Evolutionary conservation across 768 basidiomycete species (phyloP).

Genomic region (Panaeolus cyanescens): DNA sequence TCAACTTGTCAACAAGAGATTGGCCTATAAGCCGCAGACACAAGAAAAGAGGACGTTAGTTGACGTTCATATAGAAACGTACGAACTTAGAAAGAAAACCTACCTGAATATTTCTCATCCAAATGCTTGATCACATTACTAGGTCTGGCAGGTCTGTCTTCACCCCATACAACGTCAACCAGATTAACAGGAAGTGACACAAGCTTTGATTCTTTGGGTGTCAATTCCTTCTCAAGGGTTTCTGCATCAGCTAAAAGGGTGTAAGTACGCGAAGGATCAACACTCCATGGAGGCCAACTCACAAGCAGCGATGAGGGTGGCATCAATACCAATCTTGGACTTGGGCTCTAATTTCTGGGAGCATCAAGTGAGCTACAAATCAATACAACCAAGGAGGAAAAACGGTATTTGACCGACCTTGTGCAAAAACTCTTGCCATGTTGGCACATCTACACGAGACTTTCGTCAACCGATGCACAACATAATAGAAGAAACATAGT

Average conservation of each 20-base stretch:
- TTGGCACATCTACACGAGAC: slow-evolving; percentile 66
- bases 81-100: slow-evolving; percentile 13
- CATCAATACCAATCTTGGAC: slow-evolving; percentile 80
- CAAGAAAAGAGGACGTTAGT: no score
- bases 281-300: slow-evolving; percentile 12
- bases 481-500: not conserved
- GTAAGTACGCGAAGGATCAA: not conserved
- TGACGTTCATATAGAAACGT: not conserved
- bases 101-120: slow-evolving; percentile 75
- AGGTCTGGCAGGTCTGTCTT: slow-evolving; percentile 65
- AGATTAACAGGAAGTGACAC: slow-evolving; percentile 72
- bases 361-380: not conserved
- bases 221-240: slow-evolving; percentile 57
- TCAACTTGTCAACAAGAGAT: slow-evolving; percentile 67
- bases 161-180: slow-evolving; percentile 79
- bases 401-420: slow-evolving; percentile 47
- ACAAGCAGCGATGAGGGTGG: slow-evolving; percentile 73
- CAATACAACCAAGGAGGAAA: not conserved
- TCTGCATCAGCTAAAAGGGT: slow-evolving; percentile 74
- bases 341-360: slow-evolving; percentile 63
- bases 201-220: slow-evolving; percentile 54
- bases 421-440: slow-evolving; percentile 85
- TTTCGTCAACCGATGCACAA: not conserved
- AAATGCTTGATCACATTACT: slow-evolving; percentile 67
- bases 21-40: no score